Base-by-base conservation (phyloP, 176 grass and related monocot genomes). In the Rhynchospora pubera region DNA sequence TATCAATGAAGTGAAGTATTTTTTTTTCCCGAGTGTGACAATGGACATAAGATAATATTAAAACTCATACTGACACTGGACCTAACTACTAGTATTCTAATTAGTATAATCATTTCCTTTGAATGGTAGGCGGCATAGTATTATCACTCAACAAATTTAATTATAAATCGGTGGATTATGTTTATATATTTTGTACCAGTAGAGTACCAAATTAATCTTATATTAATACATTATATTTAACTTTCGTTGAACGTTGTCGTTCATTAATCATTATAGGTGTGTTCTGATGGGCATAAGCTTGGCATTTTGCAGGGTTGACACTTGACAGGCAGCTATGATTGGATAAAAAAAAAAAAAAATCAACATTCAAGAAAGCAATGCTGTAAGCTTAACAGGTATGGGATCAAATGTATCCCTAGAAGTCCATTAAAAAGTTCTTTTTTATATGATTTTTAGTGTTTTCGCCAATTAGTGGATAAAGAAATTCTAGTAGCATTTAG, bases 171-270 rank as follows among this genome's bases (percentile, higher is more conserved):
- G 47, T 52, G 12, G 21, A 53, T 45, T 45, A 46, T 53, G 13
- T 6, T 23, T 15, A 15, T 55, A 75, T 5, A 48, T 50, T 75
- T 16, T 48, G 9, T 53, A 55, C 71, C 21, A 53, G 28, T 16
- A 42, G 5, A 13, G 13, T 66, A 66, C 4, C 5, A 14, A 71
- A 71, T 48, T 50, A 50, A 11, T 21, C 3, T 19, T 50, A 23
- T 76, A 76, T 11, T 30, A 18, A 55, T 53, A 76, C 16, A 6
- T 16, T 55, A 16, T 12, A 52, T 55, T 55, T 51, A 26, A 30
- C 51, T 4, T 76, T 70, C 42, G 11, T 55, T 76, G 71, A 76
- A 53, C 48, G 22, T 76, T 76, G 48, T 76, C 71, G 71, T 55
- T 55, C 72, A 55, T 5, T 76, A 15, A 76, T 76, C 23, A 76